Base-by-base conservation (phyloP, 2,329 filamentous ascomycete species). In the Tolypocladium ovalisporum region DNA sequence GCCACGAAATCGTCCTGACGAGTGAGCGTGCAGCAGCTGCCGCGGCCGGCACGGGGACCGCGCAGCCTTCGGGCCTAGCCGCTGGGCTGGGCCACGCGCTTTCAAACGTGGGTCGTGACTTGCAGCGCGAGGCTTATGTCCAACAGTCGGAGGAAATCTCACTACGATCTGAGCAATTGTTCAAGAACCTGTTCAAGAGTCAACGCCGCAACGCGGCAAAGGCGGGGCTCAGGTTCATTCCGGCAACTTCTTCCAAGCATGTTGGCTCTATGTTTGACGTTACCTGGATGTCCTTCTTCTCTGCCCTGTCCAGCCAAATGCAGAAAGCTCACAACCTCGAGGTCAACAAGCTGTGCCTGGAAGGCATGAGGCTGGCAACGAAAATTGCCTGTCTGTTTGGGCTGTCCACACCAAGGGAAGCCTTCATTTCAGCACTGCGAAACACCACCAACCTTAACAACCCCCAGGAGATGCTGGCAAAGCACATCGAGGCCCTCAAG, bases 211-310 rank as follows among this genome's bases (percentile, higher is more conserved):
- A 89, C 59, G 85, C 89, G 1, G 76, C 88, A 47, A 87, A 88
- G 63, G 70, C 81, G 69, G 75, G 85, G 71, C 65, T 86, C 79
- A 73, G 85, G 77, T 99, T 94, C 71, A 95, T 99, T 56, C 89
- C 90, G 1, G 94, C 94, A 4, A 94, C 90, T 1, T 97, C 92
- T 0, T 92, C 90, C 70, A 93, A 90, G 65, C 94, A 99, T 70
- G 89, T 97, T 54, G 94, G 94, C 0, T 91, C 94, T 0, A 99
- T 99, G 94, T 97, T 99, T 68, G 92, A 96, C 66, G 91, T 96
- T 29, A 95, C 91, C 0, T 99, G 94, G 94, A 99, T 97, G 93
- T 96, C 93, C 12, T 95, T 97, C 71, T 88, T 99, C 67, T 97
- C 93, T 6, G 92, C 92, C 0, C 80, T 99, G 32, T 97, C 93